Percentiles rank a stretch among this genome's conserved stretches.
Evolutionary conservation across 306 rosid species (phyloP).

Genomic region (Corylus americana): DNA sequence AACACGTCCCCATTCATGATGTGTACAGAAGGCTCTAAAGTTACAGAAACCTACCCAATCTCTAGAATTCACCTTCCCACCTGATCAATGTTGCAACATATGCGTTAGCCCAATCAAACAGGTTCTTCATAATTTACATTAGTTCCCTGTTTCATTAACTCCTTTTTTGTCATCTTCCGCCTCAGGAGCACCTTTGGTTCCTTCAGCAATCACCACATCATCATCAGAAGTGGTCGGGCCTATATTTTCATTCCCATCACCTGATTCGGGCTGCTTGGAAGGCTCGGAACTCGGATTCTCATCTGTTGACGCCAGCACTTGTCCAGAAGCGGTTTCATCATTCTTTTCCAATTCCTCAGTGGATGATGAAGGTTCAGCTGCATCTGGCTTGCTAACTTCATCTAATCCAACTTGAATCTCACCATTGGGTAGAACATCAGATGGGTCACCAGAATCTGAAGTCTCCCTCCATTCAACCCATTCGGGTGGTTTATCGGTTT

Average conservation of each 20-base stretch:
- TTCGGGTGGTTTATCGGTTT: slow-evolving; percentile 82
- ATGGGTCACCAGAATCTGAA: slow-evolving; percentile 65
- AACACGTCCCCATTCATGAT: slow-evolving; percentile 32
- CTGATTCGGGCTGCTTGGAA: slow-evolving; percentile 38
- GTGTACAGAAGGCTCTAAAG: slow-evolving; percentile 44
- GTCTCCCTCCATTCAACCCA: slow-evolving; percentile 99
- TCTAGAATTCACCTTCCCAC: slow-evolving; percentile 65
- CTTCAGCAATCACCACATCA: slow-evolving; percentile 22
- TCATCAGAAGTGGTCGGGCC: slow-evolving; percentile 24
- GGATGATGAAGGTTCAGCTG: slow-evolving; percentile 49
- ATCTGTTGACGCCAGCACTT: slow-evolving; percentile 26
- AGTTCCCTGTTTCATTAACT: slow-evolving; percentile 39
- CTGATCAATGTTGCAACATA: slow-evolving; percentile 48
- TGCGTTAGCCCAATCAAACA: slow-evolving; percentile 51
- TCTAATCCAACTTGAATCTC: slow-evolving; percentile 46
- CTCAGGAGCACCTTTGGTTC: slow-evolving; percentile 31
- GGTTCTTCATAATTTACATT: slow-evolving; percentile 53
- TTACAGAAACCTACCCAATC: slow-evolving; percentile 50
- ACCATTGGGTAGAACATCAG: slow-evolving; percentile 67
- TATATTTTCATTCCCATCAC: slow-evolving; percentile 35
- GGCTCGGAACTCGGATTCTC: slow-evolving; percentile 31
- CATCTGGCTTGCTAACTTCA: slow-evolving; percentile 35
- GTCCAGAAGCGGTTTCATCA: slow-evolving; percentile 40
- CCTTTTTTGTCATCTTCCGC: slow-evolving; percentile 38
- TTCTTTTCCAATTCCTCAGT: slow-evolving; percentile 34